Evolutionary conservation across 257 asterid genomes (phyloP), one percentile per base, ranked within the genome.

Genomic region (Salvia splendens): DNA sequence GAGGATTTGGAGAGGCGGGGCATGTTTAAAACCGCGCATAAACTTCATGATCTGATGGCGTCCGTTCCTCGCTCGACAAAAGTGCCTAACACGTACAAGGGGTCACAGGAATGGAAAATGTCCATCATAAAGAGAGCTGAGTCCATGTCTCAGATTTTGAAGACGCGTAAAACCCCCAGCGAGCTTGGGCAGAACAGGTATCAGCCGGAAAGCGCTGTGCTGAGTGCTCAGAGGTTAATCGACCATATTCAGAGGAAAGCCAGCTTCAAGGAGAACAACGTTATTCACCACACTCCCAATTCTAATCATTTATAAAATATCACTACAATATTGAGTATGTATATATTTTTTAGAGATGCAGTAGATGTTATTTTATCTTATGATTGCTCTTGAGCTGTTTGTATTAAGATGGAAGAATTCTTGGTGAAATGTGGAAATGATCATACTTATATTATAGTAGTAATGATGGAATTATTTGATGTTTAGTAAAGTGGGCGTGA

Each of bases 51-150:
- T 55, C 70, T 84, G 73, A 87, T 92, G 95, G 80, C 71, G 9
- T 76, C 92, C 3, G 84, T 83, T 16, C 86, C 92, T 67, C 95
- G 76, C 79, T 87, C 96, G 5, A 81, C 80, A 42, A 89, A 89
- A 67, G 61, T 89, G 77, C 98, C 96, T 40, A 77, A 84, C 70
- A 87, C 96, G 5, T 89, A 82, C 65, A 68, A 67, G 74, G 73
- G 71, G 32, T 73, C 83, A 8, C 72, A n/a, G 67, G 81, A 79
- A 57, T 83, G 83, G 48, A 87, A 61, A 75, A 63, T 5, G 41
- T 61, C 83, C 58, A 77, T 92, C 69, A 67, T 92, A 12, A 70
- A 78, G 79, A 92, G 67, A 77, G 96, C 98, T 58, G 88, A 79
- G 79, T 80, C 70, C 1, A 79, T 84, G 82, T 89, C 98, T 52